These are phyloP conservation scores for Selaginella moellendorffii DNA, from an alignment of 75 land plant species.

Conservation along the genomic window DNA sequence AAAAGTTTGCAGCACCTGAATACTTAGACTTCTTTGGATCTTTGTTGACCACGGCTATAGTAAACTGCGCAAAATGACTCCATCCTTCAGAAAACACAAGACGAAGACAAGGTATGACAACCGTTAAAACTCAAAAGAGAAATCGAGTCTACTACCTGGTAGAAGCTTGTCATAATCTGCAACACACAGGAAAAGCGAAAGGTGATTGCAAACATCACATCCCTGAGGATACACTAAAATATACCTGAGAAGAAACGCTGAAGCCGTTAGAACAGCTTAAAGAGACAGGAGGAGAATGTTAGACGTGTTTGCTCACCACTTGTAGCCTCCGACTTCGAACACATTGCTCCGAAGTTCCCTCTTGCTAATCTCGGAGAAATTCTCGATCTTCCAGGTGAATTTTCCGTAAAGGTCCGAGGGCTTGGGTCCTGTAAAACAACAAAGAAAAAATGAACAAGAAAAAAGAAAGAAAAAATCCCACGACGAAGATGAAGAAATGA, in stretches of 20 bases:
- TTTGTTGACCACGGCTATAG: slow-evolving; percentile 98
- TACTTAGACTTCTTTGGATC: slow-evolving; percentile 99
- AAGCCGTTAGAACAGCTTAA: no score
- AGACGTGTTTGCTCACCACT: slow-evolving; percentile 83
- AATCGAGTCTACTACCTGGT: slow-evolving; percentile 44
- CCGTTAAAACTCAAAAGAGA: background rate
- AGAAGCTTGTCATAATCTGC: slow-evolving; percentile 98
- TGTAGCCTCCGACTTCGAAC: slow-evolving; percentile 98
- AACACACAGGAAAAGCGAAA: slow-evolving; percentile 94
- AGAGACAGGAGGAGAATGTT: no score
- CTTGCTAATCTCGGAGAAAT: slow-evolving; percentile 81
- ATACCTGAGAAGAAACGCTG: slow-evolving; percentile 42
- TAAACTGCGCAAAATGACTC: slow-evolving; percentile 99
- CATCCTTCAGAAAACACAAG: slow-evolving; percentile 43
- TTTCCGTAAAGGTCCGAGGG: slow-evolving; percentile 87
- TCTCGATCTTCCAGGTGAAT: slow-evolving; percentile 95
- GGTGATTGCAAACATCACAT: slow-evolving; percentile 96
- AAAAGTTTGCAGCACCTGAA: slow-evolving; percentile 75
- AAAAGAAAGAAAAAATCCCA: background rate
- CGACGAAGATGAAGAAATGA: background rate
- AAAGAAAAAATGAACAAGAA: background rate
- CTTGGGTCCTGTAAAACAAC: slow-evolving; percentile 49
- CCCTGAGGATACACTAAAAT: slow-evolving; percentile 97
- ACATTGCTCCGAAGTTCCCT: slow-evolving; percentile 88
- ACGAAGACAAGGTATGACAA: background rate